Conservation (phyloP, 805 yeast genomes). For the Yarrowia deformans region DNA sequence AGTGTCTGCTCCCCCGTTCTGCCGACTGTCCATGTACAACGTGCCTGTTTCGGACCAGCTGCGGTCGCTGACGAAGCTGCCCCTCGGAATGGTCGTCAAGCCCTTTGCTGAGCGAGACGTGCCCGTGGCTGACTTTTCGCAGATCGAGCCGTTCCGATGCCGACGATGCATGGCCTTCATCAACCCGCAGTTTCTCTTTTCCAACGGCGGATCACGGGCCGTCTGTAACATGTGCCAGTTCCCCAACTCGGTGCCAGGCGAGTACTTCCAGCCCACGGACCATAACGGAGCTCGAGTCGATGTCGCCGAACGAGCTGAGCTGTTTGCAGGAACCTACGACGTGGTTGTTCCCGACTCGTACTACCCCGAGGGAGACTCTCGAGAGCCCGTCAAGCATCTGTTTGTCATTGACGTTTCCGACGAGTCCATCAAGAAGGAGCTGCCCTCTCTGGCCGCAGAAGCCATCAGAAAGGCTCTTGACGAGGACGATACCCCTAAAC, state of each 20-base stretch:
- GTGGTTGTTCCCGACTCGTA: constrained; percentile 77
- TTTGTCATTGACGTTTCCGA: constrained; percentile 75
- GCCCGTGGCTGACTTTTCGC: constrained; percentile 70
- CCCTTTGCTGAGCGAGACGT: constrained; percentile 80
- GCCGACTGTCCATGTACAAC: constrained; percentile 80
- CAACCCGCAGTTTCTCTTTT: constrained; percentile 79
- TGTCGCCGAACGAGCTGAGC: constrained; percentile 71
- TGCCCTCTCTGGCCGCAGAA: constrained; percentile 70
- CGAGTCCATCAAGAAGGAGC: constrained; percentile 63
- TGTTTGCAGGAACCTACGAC: constrained; percentile 84
- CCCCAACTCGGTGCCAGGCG: constrained; percentile 70
- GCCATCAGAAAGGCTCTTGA: constrained; percentile 68
- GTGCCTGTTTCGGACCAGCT: constrained; percentile 78
- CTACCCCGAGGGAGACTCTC: constrained; percentile 55
- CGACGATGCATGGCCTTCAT: constrained; percentile 89
- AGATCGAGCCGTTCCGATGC: constrained; percentile 84
- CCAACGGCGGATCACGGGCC: constrained; percentile 65
- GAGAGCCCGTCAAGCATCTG: constrained; percentile 68
- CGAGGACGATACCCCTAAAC: constrained; percentile 52
- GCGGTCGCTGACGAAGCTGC: constrained; percentile 73
- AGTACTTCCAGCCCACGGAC: constrained; percentile 70
- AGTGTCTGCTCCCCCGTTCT: constrained; percentile 77
- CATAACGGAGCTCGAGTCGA: constrained; percentile 69
- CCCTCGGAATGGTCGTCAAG: constrained; percentile 78
- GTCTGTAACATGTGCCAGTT: constrained; percentile 88